phyloP scores from a whole-genome alignment of 1,139 yeast species.

The Diutina ranongensis region DNA sequence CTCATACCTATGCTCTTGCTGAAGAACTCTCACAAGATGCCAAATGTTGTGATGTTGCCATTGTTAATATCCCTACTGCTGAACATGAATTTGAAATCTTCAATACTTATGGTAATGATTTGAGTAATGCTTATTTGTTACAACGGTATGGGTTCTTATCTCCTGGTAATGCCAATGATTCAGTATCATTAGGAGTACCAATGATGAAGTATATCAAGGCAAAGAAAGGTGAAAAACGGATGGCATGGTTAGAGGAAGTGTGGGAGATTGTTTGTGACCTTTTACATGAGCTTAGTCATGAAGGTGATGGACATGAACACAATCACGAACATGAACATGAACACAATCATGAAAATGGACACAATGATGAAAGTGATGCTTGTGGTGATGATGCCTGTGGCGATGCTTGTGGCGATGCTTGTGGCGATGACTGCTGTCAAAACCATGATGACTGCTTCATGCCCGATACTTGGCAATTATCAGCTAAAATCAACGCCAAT shows the following conservation, averaged over 20 bases:
- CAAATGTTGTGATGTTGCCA: conserved; percentile 46
- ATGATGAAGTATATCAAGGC: conserved; percentile 25
- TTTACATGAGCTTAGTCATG: not conserved
- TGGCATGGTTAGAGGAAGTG: not conserved
- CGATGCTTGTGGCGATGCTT: not conserved
- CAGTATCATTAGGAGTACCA: conserved; percentile 46
- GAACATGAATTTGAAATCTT: conserved; percentile 46
- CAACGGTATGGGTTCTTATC: conserved; percentile 68
- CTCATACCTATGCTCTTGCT: conserved; percentile 14
- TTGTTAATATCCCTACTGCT: conserved; percentile 25
- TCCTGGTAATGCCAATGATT: conserved; percentile 35
- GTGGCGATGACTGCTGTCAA: not conserved
- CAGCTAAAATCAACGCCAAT: not conserved
- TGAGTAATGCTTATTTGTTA: conserved; percentile 52
- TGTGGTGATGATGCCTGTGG: not conserved
- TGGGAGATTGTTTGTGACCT: not conserved
- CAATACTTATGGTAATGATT: conserved; percentile 65
- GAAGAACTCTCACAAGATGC: conserved; percentile 23
- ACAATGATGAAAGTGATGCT: not conserved
- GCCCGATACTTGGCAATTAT: not conserved
- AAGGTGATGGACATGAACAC: not conserved
- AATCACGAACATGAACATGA: not conserved
- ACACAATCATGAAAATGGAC: not conserved
- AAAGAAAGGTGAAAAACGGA: conserved; percentile 8
- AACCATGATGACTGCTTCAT: not conserved